A percentile compares a stretch with the other conserved stretches of the same genome.
These are phyloP conservation scores for Biscutella laevigata DNA, from an alignment of 441 rosid species.

Conservation along the genomic window DNA sequence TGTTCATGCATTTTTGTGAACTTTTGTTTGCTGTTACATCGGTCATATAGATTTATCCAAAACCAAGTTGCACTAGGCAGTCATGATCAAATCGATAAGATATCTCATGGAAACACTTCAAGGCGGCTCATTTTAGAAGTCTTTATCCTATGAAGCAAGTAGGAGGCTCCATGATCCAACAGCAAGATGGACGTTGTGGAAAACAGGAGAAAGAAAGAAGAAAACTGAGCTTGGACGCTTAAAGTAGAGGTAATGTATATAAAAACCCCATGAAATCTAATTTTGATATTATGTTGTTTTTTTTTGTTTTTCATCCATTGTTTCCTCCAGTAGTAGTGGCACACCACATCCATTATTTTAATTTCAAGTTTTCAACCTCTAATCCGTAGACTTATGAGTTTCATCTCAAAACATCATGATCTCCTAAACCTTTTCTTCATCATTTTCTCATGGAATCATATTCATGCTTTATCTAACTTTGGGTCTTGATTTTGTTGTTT, in stretches of 20 bases:
- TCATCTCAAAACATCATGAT: slow-evolving; percentile 13
- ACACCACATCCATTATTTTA: slow-evolving; percentile 27
- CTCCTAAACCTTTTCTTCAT: slow-evolving; percentile 4
- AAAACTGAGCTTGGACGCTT: slow-evolving; percentile 10
- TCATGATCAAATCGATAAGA: background rate
- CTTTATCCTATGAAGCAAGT: background rate
- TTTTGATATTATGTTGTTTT: slow-evolving; percentile 20
- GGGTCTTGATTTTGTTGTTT: background rate
- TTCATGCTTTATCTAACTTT: background rate
- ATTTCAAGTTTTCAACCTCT: slow-evolving; percentile 18
- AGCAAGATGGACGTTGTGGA: background rate
- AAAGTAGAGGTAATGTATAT: slow-evolving; percentile 8
- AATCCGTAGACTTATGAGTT: slow-evolving; percentile 11
- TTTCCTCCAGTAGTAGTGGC: slow-evolving; percentile 24
- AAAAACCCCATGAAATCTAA: slow-evolving; percentile 11
- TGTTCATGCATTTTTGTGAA: background rate
- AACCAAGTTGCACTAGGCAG: background rate
- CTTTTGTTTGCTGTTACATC: background rate
- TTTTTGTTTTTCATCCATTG: slow-evolving; percentile 3
- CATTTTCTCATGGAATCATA: slow-evolving; percentile 6
- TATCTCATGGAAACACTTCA: background rate
- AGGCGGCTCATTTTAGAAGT: background rate
- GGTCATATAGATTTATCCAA: background rate
- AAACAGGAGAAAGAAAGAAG: background rate
- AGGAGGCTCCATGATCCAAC: background rate